Conservation (phyloP, 805 yeast genomes). For the Kockiozyma suomiensis region DNA sequence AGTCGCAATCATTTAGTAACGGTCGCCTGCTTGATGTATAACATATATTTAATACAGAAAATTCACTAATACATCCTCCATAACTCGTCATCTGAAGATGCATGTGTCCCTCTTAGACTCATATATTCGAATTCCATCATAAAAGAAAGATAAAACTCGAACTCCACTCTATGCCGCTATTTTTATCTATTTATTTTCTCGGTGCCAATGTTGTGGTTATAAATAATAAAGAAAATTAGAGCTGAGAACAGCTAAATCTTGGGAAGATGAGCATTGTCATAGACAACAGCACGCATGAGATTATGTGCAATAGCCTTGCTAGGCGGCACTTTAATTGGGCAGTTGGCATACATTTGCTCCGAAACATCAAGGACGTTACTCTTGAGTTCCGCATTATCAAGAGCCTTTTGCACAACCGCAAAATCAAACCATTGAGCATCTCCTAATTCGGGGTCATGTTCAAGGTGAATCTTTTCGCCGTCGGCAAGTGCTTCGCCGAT, state of each 20-base stretch:
- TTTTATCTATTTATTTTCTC: not conserved
- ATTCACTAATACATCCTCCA: too few species aligned
- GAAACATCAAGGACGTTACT: constrained; percentile 23
- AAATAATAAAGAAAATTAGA: too few species aligned
- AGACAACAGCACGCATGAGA: constrained; percentile 33
- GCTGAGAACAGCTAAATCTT: constrained; percentile 5
- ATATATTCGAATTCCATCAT: too few species aligned
- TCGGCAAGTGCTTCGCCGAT: constrained; percentile 72
- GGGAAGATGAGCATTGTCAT: constrained; percentile 32
- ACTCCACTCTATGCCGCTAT: not conserved
- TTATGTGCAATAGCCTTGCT: constrained; percentile 34
- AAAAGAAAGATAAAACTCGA: too few species aligned
- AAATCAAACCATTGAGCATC: constrained; percentile 82
- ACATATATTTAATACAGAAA: not conserved
- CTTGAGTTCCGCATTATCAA: constrained; percentile 32
- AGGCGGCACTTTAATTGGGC: constrained; percentile 33
- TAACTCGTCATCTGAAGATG: too few species aligned
- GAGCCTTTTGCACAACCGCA: constrained; percentile 51
- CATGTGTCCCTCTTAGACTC: too few species aligned
- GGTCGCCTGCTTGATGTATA: too few species aligned
- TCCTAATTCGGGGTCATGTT: constrained; percentile 79
- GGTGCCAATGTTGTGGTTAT: too few species aligned
- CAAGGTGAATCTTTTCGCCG: constrained; percentile 66
- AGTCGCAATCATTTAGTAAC: too few species aligned
- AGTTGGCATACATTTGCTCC: constrained; percentile 10